phyloP scores from a whole-genome alignment of 768 basidiomycete species.

The Galerina marginata region DNA sequence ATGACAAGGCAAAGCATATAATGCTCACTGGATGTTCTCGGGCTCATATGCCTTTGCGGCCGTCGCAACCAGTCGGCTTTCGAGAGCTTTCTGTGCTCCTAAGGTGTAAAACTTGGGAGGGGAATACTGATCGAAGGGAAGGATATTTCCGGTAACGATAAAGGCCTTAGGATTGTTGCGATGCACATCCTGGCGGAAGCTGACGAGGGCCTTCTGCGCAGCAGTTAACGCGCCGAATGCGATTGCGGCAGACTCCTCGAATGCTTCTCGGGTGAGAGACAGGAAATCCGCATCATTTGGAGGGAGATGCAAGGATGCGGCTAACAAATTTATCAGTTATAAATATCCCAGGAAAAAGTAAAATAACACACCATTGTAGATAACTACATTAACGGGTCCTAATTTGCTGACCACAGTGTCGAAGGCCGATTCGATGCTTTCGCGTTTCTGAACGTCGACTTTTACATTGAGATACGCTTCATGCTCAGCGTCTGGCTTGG shows the following conservation, averaged over 20 bases:
- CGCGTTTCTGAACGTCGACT: conserved; percentile 40
- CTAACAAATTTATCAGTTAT: conserved; percentile 4
- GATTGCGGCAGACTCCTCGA: conserved; percentile 19
- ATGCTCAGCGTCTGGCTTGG: conserved; percentile 12
- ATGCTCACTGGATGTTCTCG: conserved; percentile 25
- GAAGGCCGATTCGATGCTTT: conserved; percentile 43
- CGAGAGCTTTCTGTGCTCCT: conserved; percentile 30
- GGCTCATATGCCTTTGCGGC: conserved; percentile 26
- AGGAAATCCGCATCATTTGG: conserved; percentile 25
- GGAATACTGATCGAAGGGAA: conserved; percentile 25
- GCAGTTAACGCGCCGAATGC: conserved; percentile 27
- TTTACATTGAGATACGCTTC: conserved; percentile 36
- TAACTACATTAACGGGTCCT: conserved; percentile 49
- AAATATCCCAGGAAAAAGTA: neutral
- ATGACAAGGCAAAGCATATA: neutral
- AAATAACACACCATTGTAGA: conserved; percentile 45
- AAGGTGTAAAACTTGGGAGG: conserved; percentile 18
- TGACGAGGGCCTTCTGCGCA: conserved; percentile 31
- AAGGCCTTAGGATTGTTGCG: conserved; percentile 33
- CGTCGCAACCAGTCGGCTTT: conserved; percentile 27
- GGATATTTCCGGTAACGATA: conserved; percentile 36
- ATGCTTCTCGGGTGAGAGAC: conserved; percentile 26
- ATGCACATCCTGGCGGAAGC: conserved; percentile 28
- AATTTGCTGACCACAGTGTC: conserved; percentile 39
- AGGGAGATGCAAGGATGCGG: conserved; percentile 18